Percentiles rank a stretch among this genome's conserved stretches.
Evolutionary conservation across 805 yeast genomes (phyloP).

Genomic region (Aciculoconidium aculeatum): DNA sequence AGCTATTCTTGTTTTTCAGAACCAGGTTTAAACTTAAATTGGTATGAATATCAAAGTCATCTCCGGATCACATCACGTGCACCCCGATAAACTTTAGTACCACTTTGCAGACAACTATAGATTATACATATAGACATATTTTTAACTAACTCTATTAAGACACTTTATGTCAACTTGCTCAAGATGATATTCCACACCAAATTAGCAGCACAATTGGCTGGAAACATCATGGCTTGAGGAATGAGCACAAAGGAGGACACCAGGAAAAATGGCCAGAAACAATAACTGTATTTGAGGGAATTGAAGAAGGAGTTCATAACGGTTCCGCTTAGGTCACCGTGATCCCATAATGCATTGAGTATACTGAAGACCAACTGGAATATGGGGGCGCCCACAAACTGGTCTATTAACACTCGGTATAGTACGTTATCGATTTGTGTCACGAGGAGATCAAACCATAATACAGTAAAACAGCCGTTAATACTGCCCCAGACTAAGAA

Average conservation of each 20-base stretch:
- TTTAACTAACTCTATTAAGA: no score
- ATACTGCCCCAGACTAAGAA: conserved; percentile 56
- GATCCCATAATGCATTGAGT: conserved; percentile 52
- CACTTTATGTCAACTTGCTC: conserved; percentile 22
- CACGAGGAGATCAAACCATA: conserved; percentile 50
- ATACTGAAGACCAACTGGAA: conserved; percentile 49
- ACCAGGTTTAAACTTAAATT: no score
- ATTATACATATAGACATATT: no score
- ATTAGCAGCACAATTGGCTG: conserved; percentile 51
- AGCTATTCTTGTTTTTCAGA: no score
- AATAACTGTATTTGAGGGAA: conserved; percentile 46
- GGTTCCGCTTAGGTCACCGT: conserved; percentile 29
- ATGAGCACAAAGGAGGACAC: conserved; percentile 43
- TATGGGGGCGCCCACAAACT: conserved; percentile 46
- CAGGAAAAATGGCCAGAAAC: conserved; percentile 58
- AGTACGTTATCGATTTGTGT: conserved; percentile 27
- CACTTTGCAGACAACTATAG: no score
- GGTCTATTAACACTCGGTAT: conserved; percentile 46
- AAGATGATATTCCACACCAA: conserved; percentile 52
- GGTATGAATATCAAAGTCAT: no score
- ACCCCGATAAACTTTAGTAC: no score
- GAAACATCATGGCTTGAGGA: conserved; percentile 47
- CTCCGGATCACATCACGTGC: no score
- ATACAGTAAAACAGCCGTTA: conserved; percentile 48
- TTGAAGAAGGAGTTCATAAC: conserved; percentile 37